A percentile compares a stretch with the other conserved stretches of the same genome.
These are phyloP conservation scores for Antitrichia curtipendula DNA, from an alignment of 225 moss, liverwort and hornwort species.

Conservation along the genomic window DNA sequence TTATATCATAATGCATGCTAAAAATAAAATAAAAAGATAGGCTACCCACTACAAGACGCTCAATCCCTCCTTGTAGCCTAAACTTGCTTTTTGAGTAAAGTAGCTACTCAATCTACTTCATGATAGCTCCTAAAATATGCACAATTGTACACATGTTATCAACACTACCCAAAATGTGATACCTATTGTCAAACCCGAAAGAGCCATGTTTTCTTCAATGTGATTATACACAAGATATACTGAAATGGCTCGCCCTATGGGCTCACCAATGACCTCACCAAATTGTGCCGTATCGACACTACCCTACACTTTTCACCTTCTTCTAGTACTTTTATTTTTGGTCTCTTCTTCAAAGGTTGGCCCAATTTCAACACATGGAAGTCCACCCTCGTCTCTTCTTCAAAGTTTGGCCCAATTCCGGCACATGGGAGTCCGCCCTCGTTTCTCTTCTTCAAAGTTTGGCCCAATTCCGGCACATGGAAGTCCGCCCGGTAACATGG, in stretches of 20 bases:
- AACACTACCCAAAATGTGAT: not conserved
- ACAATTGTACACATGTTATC: not conserved
- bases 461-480: accelerated
- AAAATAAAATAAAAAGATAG: not conserved
- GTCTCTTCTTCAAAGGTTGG: too few species aligned
- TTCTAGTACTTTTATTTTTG: too few species aligned
- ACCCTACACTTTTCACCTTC: too few species aligned
- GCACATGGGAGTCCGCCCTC: too few species aligned
- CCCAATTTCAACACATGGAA: too few species aligned
- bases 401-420: too few species aligned
- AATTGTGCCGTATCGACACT: too few species aligned
- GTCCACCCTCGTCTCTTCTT: too few species aligned
- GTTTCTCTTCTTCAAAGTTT: too few species aligned
- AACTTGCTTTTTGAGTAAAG: accelerated
- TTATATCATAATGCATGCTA: not conserved
- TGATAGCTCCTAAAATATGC: accelerated
- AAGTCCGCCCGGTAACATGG: too few species aligned
- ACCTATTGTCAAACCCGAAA: not conserved
- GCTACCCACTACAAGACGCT: not conserved
- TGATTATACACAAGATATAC: not conserved
- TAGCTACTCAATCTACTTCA: not conserved
- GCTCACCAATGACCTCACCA: too few species aligned
- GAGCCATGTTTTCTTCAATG: not conserved
- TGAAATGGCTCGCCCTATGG: too few species aligned
- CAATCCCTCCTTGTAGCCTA: not conserved